These are phyloP conservation scores for Fraxinus platypoda DNA, from an alignment of 305 asterid species.

Conservation along the genomic window DNA sequence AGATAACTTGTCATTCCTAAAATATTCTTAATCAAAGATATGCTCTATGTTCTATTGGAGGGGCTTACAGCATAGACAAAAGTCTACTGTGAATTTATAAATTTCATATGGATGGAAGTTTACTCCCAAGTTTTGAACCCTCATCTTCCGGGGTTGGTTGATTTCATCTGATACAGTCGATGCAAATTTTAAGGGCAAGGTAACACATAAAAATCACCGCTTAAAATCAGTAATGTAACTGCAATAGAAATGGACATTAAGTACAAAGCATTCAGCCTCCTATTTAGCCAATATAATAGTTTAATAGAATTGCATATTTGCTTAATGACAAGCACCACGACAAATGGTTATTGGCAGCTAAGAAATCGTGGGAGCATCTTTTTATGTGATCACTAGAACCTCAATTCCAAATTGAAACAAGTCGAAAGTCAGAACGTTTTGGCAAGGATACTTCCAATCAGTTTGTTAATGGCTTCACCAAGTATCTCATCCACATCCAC, in stretches of 20 bases:
- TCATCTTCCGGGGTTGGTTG: neutral
- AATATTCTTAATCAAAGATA: neutral
- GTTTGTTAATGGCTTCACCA: neutral
- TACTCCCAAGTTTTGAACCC: neutral
- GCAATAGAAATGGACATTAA: neutral
- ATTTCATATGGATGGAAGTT: neutral
- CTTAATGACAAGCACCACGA: neutral
- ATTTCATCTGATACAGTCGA: neutral
- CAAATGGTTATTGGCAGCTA: neutral
- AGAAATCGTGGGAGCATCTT: too few relatives aligned
- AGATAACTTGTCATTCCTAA: neutral
- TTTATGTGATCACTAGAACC: too few relatives aligned
- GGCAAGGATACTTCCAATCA: too few relatives aligned
- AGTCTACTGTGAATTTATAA: neutral
- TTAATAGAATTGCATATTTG: neutral
- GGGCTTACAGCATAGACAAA: neutral
- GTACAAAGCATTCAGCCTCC: neutral
- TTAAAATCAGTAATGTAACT: neutral
- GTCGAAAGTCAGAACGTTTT: too few relatives aligned
- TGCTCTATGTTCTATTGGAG: neutral
- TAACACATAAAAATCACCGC: neutral
- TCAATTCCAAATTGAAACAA: too few relatives aligned
- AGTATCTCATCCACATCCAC: too few relatives aligned
- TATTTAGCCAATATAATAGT: too few relatives aligned
- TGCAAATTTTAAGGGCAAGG: neutral